phyloP scores from a whole-genome alignment of 2,329 filamentous ascomycete species.

The Paramyrothecium roridum region DNA sequence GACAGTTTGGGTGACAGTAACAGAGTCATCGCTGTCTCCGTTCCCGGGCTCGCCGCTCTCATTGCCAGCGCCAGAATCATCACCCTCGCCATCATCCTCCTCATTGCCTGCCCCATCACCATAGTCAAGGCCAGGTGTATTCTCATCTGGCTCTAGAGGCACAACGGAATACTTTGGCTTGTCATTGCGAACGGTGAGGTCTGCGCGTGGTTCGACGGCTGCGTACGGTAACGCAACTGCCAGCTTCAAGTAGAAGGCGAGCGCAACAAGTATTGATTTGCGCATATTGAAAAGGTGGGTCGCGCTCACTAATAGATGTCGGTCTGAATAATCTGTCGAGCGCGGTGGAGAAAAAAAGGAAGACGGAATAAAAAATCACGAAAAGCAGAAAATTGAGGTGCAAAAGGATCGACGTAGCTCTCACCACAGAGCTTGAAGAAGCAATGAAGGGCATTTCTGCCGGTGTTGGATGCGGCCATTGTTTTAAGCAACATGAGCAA shows the following conservation, averaged over 20 bases:
- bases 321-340: background rate
- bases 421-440: background rate
- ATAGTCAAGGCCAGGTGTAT: slow-evolving; percentile 13
- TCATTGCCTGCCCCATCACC: slow-evolving; percentile 15
- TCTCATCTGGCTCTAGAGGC: slow-evolving; percentile 29
- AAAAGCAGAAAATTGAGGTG: background rate
- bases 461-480: background rate
- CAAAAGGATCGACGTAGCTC: background rate
- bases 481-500: background rate
- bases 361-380: background rate
- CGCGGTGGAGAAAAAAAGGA: background rate
- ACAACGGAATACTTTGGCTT: slow-evolving; percentile 35
- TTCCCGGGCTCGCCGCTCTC: slow-evolving; percentile 10
- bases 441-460: background rate
- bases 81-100: slow-evolving; percentile 4
- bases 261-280: slow-evolving; percentile 22
- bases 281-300: slow-evolving; percentile 23
- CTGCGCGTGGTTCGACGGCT: slow-evolving; percentile 17
- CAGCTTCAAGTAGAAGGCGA: slow-evolving; percentile 21
- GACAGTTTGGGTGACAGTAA: slow-evolving; percentile 32
- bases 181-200: slow-evolving; percentile 4
- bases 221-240: slow-evolving; percentile 23
- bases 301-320: slow-evolving; percentile 7
- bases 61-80: slow-evolving; percentile 2
- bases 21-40: slow-evolving; percentile 13